phyloP scores from a whole-genome alignment of 1,284 basidiomycete genomes.

The Phylloboletellus chloephorus region DNA sequence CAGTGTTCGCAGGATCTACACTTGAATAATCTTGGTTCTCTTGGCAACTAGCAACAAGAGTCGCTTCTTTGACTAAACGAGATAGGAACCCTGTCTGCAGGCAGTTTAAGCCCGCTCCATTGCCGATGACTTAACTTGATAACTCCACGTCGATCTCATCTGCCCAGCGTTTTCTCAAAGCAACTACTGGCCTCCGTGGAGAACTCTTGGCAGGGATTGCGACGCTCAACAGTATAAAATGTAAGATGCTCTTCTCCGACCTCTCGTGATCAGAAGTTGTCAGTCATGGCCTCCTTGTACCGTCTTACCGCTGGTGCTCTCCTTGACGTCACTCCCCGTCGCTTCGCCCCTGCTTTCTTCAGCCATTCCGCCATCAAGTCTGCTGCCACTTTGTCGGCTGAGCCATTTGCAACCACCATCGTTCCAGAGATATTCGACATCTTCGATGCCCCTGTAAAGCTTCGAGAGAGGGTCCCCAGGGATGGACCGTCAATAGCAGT shows the following conservation, averaged over 20 bases:
- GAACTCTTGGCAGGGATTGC: background rate
- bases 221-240: constrained; percentile 19
- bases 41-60: constrained; percentile 8
- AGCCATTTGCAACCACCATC: constrained; percentile 2
- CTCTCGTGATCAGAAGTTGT: background rate
- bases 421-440: constrained; percentile 35
- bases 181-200: background rate
- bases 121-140: constrained; percentile 15
- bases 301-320: constrained; percentile 9
- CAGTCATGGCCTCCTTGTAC: constrained; percentile 17
- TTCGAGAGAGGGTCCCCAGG: constrained; percentile 24
- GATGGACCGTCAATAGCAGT: background rate
- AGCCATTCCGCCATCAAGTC: constrained; percentile 7
- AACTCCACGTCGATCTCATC: constrained; percentile 1
- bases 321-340: constrained; percentile 8
- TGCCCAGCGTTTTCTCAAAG: constrained; percentile 1
- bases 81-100: background rate
- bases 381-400: constrained; percentile 6
- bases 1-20: background rate
- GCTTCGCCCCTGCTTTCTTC: constrained; percentile 9
- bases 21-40: constrained; percentile 6
- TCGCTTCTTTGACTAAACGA: constrained; percentile 1
- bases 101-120: constrained; percentile 20
- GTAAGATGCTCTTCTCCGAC: background rate
- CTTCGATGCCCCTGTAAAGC: constrained; percentile 38